phyloP scores from a whole-genome alignment of 352 stramenopile species.

The Globisporangium splendens region DNA sequence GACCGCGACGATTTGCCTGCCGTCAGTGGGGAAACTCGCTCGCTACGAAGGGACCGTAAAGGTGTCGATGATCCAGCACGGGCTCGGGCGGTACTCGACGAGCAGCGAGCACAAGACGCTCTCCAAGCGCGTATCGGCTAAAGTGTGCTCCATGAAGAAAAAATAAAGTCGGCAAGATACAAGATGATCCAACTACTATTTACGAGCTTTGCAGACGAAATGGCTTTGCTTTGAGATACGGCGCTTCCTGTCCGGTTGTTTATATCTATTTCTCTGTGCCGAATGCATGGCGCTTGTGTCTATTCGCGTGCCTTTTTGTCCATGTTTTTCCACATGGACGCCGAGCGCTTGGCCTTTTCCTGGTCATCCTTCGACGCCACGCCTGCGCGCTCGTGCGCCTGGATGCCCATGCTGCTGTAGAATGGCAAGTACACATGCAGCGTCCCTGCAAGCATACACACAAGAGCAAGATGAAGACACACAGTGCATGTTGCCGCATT shows the following conservation, averaged over 20 bases:
- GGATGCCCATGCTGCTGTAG: slow-evolving; percentile 31
- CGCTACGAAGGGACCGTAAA: slow-evolving; percentile 29
- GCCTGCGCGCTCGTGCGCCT: slow-evolving; percentile 28
- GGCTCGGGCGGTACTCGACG: slow-evolving; percentile 28
- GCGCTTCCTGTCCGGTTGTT: not conserved
- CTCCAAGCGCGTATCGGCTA: slow-evolving; percentile 38
- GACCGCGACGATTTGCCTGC: slow-evolving; percentile 32
- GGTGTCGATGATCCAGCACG: slow-evolving; percentile 32
- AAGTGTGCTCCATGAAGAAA: slow-evolving; percentile 35
- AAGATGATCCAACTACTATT: not conserved
- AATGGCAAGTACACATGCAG: slow-evolving; percentile 38
- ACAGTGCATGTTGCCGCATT: no score
- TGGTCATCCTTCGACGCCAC: not conserved
- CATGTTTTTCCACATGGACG: slow-evolving; percentile 52
- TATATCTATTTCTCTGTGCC: not conserved
- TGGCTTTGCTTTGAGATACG: not conserved
- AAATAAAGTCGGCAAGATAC: not conserved
- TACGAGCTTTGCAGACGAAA: not conserved
- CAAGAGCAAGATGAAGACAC: no score
- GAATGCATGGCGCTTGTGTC: not conserved
- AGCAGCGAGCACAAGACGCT: slow-evolving; percentile 34
- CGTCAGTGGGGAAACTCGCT: slow-evolving; percentile 35
- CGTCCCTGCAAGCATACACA: no score
- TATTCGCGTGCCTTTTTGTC: slow-evolving; percentile 18
- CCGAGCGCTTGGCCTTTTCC: slow-evolving; percentile 12